Conservation (phyloP, 1,284 basidiomycete genomes). For the Trametes sp. region DNA sequence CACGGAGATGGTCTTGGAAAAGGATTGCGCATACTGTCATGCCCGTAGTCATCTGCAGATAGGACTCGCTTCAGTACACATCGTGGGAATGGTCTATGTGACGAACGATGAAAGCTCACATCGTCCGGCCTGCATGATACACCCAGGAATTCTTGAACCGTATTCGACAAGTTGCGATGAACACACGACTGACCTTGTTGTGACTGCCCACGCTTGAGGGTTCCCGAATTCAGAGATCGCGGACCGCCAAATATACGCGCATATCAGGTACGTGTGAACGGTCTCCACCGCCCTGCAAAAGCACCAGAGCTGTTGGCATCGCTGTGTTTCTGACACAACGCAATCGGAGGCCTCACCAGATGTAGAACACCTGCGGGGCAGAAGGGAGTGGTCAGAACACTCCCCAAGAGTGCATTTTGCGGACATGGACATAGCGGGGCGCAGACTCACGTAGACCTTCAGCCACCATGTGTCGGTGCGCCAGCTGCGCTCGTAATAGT, state of each 20-base stretch:
- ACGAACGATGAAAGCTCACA: neutral
- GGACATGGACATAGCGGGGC: no score
- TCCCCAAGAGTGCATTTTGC: no score
- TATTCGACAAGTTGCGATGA: no score
- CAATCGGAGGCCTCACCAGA: neutral
- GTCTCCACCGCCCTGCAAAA: neutral
- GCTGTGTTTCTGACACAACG: neutral
- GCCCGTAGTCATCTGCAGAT: neutral
- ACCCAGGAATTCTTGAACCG: no score
- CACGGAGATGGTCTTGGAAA: neutral
- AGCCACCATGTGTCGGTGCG: neutral
- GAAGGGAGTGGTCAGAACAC: neutral
- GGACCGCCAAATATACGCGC: neutral
- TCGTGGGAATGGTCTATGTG: neutral
- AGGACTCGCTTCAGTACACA: neutral
- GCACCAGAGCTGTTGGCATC: neutral
- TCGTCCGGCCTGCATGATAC: neutral
- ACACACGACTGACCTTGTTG: neutral
- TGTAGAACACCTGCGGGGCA: neutral
- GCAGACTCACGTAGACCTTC: no score
- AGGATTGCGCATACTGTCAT: neutral
- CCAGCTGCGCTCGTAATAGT: conserved; percentile 3
- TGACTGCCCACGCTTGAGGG: neutral
- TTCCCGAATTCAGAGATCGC: neutral
- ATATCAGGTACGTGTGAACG: neutral